Conservation (phyloP, 805 yeast genomes). For the Wickerhamomyces strasburgensis region DNA sequence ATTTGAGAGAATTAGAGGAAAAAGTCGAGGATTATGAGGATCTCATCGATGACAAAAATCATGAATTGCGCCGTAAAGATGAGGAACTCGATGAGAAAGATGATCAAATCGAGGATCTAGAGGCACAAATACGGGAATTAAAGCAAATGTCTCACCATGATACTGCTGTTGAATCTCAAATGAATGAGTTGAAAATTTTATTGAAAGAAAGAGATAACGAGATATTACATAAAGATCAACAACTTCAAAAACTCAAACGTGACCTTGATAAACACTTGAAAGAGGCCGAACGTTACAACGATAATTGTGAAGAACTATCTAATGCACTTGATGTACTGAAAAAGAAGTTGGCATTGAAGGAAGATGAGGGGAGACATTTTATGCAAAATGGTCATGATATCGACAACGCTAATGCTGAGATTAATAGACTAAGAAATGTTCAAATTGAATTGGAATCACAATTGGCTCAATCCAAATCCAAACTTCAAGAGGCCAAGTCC, state of each 20-base stretch:
- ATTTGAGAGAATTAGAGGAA: constrained; percentile 17
- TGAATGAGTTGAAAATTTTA: constrained; percentile 11
- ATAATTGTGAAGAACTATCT: constrained; percentile 3
- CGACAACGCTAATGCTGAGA: constrained; percentile 3
- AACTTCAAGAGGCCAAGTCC: constrained; percentile 18
- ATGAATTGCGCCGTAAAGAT: constrained; percentile 18
- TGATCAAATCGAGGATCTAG: constrained; percentile 15
- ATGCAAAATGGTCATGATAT: constrained; percentile 8
- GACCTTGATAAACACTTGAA: constrained; percentile 2
- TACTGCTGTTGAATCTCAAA: constrained; percentile 10
- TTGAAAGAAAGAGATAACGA: constrained; percentile 13
- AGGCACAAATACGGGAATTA: constrained; percentile 13
- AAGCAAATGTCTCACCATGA: constrained; percentile 12
- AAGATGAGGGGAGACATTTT: constrained; percentile 8
- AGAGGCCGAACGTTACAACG: constrained; percentile 1
- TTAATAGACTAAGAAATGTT: constrained; percentile 6
- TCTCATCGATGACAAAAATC: constrained; percentile 12
- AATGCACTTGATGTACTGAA: constrained; percentile 1
- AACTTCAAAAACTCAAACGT: constrained; percentile 2
- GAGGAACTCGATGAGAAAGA: constrained; percentile 19
- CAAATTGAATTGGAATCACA: constrained; percentile 16
- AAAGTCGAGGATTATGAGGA: constrained; percentile 14
- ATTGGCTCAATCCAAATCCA: constrained; percentile 11
- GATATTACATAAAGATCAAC: constrained; percentile 11
- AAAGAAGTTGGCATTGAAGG: constrained; percentile 7